A percentile compares a stretch with the other conserved stretches of the same genome.
Evolutionary conservation across 2,329 filamentous ascomycete species (phyloP).

Genomic region (Ascocoryne sarcoides): DNA sequence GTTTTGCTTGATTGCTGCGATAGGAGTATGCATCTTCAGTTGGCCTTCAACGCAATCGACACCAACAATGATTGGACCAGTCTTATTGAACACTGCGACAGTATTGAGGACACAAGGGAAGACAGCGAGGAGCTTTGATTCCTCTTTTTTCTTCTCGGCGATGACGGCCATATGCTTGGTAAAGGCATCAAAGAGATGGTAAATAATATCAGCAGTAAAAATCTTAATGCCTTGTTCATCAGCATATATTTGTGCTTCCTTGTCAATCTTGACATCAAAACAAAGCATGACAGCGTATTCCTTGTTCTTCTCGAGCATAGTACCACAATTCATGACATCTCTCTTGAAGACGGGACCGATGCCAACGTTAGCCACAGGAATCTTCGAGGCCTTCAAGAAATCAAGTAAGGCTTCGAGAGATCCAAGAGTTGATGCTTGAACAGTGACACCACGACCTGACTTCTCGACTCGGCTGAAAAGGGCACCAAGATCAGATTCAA

Average conservation of each 20-base stretch:
- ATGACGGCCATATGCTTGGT: slow-evolving; percentile 88
- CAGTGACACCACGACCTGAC: slow-evolving; percentile 86
- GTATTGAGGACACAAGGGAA: slow-evolving; percentile 90
- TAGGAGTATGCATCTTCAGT: slow-evolving; percentile 78
- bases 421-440: slow-evolving; percentile 94
- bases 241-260: slow-evolving; percentile 83
- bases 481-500: slow-evolving; percentile 88
- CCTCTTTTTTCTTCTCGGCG: slow-evolving; percentile 87
- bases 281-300: slow-evolving; percentile 99
- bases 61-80: slow-evolving; percentile 86
- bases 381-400: slow-evolving; percentile 93
- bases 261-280: slow-evolving; percentile 99
- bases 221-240: slow-evolving; percentile 94
- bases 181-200: slow-evolving; percentile 95
- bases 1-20: slow-evolving; percentile 79
- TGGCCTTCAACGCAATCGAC: slow-evolving; percentile 91
- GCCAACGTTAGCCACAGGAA: slow-evolving; percentile 92
- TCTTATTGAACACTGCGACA: slow-evolving; percentile 98
- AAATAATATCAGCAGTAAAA: slow-evolving; percentile 98
- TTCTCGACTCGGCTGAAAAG: slow-evolving; percentile 88
- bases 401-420: slow-evolving; percentile 93
- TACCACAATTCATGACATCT: slow-evolving; percentile 89
- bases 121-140: slow-evolving; percentile 88
- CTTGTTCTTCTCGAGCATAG: slow-evolving; percentile 92
- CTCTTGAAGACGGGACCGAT: slow-evolving; percentile 98